Conservation (phyloP, 371 early-diverging fungal species). For the Mortierella sp. region DNA sequence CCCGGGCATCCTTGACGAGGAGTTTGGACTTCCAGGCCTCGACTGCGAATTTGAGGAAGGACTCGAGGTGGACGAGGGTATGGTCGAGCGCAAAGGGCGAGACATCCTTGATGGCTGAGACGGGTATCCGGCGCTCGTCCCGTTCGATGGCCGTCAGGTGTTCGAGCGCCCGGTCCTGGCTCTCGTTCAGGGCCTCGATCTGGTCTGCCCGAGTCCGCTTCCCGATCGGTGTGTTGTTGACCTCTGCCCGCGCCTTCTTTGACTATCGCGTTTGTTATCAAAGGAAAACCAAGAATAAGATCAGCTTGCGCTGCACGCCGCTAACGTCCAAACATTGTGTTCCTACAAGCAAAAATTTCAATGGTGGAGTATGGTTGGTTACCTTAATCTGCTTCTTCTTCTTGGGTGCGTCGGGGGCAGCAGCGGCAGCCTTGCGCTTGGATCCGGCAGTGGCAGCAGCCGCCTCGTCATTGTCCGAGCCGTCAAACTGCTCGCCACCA, state of each 20-base stretch:
- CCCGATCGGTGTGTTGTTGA: conserved; percentile 62
- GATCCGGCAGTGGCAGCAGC: conserved; percentile 37
- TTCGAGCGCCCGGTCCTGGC: conserved; percentile 65
- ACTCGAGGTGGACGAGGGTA: conserved; percentile 65
- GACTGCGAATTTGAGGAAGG: conserved; percentile 72
- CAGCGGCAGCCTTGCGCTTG: conserved; percentile 60
- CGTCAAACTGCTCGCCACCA: conserved; percentile 24
- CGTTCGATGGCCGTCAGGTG: conserved; percentile 65
- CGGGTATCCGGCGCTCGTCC: conserved; percentile 64
- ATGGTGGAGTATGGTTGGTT: too few species aligned
- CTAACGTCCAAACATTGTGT: too few species aligned
- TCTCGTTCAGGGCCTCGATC: conserved; percentile 62
- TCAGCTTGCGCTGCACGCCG: too few species aligned
- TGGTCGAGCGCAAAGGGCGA: conserved; percentile 67
- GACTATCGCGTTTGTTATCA: neutral
- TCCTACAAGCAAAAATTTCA: too few species aligned
- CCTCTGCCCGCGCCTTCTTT: conserved; percentile 43
- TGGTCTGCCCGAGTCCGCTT: conserved; percentile 58
- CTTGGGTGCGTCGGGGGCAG: conserved; percentile 56
- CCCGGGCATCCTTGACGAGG: conserved; percentile 44
- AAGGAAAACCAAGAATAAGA: neutral
- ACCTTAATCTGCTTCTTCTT: conserved; percentile 68
- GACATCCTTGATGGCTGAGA: conserved; percentile 62
- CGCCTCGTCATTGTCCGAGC: conserved; percentile 45
- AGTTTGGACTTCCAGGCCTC: conserved; percentile 52